phyloP scores from a whole-genome alignment of 805 yeast genomes.

The Saccharomycopsis fermentans region DNA sequence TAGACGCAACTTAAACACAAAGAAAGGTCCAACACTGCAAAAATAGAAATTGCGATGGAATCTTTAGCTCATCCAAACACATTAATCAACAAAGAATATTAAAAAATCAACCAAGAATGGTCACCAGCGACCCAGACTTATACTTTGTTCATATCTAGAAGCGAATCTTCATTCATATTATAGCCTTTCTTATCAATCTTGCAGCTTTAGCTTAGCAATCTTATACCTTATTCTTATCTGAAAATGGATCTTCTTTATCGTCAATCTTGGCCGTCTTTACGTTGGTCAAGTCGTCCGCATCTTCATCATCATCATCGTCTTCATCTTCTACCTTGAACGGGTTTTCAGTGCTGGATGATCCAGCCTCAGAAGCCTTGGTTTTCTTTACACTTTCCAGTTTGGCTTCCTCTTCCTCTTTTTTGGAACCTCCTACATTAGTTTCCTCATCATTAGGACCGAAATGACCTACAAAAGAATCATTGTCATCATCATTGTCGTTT shows the following conservation, averaged over 20 bases:
- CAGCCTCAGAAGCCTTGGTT: background rate
- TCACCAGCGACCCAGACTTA: no score
- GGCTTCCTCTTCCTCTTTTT: conserved; percentile 7
- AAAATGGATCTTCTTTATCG: conserved; percentile 7
- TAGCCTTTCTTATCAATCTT: no score
- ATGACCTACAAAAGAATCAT: conserved; percentile 22
- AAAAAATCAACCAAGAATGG: no score
- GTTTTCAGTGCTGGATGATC: background rate
- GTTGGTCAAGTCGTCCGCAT: conserved; percentile 3
- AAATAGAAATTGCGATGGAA: no score
- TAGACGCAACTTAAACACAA: no score
- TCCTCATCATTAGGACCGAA: conserved; percentile 19
- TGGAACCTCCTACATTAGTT: background rate
- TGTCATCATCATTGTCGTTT: conserved; percentile 32
- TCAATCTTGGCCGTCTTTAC: background rate
- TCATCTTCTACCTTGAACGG: conserved; percentile 17
- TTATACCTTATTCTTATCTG: conserved; percentile 2
- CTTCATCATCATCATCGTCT: conserved; percentile 16
- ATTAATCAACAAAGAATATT: no score
- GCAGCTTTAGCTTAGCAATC: no score
- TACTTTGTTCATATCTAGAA: no score
- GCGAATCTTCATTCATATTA: no score
- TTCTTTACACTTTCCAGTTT: conserved; percentile 7
- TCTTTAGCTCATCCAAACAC: no score
- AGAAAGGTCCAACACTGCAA: no score